phyloP scores from a whole-genome alignment of 495 filamentous ascomycete species.

The Trypethelium eluteriae region DNA sequence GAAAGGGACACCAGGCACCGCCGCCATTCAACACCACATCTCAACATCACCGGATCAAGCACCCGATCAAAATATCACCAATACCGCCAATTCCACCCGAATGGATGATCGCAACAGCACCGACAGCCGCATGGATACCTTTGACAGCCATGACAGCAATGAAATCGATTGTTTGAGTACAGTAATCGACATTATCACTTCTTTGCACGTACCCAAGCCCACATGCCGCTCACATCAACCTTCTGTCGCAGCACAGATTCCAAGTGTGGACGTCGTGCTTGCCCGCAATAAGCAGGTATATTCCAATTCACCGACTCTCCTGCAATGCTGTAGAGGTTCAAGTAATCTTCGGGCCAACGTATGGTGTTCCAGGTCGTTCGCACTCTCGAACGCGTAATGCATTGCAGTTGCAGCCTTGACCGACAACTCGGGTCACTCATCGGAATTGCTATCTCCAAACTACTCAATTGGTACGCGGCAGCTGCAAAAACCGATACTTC shows the following conservation, averaged over 20 bases:
- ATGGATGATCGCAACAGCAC: background rate
- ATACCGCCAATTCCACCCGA: background rate
- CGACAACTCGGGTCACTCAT: background rate
- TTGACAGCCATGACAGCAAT: background rate
- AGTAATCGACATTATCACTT: background rate
- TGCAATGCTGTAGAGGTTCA: background rate
- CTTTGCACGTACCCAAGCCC: conserved; percentile 9
- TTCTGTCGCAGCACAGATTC: background rate
- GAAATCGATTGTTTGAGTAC: background rate
- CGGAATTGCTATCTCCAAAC: conserved; percentile 1
- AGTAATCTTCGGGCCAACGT: background rate
- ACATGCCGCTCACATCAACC: conserved; percentile 1
- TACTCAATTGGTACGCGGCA: conserved; percentile 2
- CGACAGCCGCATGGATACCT: background rate
- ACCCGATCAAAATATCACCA: background rate
- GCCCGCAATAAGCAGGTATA: background rate
- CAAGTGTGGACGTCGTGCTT: background rate
- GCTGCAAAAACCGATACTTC: conserved; percentile 1
- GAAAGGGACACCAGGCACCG: background rate
- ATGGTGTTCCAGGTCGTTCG: background rate
- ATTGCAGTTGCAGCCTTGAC: conserved; percentile 6
- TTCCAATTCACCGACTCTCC: background rate
- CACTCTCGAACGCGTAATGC: background rate
- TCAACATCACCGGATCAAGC: background rate
- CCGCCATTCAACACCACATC: background rate